phyloP scores from a whole-genome alignment of 2,329 filamentous ascomycete genomes.

The Ceratocystis cacaofunesta region DNA sequence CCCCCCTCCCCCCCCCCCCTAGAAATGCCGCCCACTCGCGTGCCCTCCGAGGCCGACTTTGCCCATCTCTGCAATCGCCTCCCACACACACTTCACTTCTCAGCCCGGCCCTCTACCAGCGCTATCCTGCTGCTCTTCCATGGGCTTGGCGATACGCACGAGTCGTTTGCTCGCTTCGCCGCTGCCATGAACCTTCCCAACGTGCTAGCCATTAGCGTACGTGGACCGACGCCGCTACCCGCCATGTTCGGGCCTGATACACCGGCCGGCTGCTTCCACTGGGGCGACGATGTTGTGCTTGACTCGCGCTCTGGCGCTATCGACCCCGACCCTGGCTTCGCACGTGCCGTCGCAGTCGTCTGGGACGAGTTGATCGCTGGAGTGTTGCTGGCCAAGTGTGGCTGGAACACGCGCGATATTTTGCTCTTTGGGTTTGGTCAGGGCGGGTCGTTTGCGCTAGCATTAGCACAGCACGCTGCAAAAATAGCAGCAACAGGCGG shows the following conservation, averaged over 20 bases:
- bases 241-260: conserved; percentile 42
- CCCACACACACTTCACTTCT: conserved; percentile 33
- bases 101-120: conserved; percentile 45
- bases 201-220: conserved; percentile 59
- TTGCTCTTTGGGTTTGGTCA: conserved; percentile 54
- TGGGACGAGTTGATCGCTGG: conserved; percentile 36
- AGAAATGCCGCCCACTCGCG: conserved; percentile 23
- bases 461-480: conserved; percentile 30
- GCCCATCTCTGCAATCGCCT: conserved; percentile 28
- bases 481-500: not conserved
- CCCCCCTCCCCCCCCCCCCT: conserved; percentile 16
- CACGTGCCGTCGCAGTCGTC: conserved; percentile 32
- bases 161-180: conserved; percentile 54
- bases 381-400: conserved; percentile 39
- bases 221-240: conserved; percentile 54
- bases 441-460: conserved; percentile 48
- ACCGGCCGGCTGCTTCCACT: conserved; percentile 36
- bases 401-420: conserved; percentile 45
- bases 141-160: conserved; percentile 63
- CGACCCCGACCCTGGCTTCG: conserved; percentile 48
- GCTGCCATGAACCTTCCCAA: conserved; percentile 57
- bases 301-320: conserved; percentile 36
- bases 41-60: conserved; percentile 39
- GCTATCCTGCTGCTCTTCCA: conserved; percentile 72
- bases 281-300: conserved; percentile 51